Evolutionary conservation across 1,284 basidiomycete genomes (phyloP).

Genomic region (Cryptococcus floricola): DNA sequence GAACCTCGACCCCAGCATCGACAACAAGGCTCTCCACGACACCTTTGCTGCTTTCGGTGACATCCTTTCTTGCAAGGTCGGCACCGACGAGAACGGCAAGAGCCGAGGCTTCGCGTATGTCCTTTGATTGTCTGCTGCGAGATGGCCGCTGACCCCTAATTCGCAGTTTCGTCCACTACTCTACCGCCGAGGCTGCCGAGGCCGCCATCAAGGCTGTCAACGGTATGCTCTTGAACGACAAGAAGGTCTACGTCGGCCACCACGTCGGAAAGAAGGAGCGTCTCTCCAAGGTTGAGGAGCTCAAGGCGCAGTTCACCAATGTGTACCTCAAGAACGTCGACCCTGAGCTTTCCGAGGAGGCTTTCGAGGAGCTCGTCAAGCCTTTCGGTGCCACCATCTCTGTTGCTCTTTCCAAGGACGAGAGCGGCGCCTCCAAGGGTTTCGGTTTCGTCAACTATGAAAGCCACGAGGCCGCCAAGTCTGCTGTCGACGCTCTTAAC

Average conservation of each 20-base stretch:
- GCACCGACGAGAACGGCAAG: conserved; percentile 84
- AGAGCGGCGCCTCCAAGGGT: conserved; percentile 81
- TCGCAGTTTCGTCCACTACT: conserved; percentile 89
- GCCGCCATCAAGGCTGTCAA: conserved; percentile 98
- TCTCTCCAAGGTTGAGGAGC: conserved; percentile 96
- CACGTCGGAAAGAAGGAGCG: conserved; percentile 98
- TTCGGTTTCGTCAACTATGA: conserved; percentile 99
- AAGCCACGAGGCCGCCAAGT: conserved; percentile 83
- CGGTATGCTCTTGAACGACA: conserved; percentile 98
- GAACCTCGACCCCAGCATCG: conserved; percentile 96
- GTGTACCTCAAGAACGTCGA: conserved; percentile 98
- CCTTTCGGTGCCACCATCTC: conserved; percentile 85
- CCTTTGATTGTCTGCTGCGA: not conserved
- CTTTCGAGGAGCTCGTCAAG: conserved; percentile 80
- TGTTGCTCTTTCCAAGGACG: conserved; percentile 73
- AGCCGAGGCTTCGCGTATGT: conserved; percentile 79
- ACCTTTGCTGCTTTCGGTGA: conserved; percentile 99
- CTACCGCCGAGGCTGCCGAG: conserved; percentile 94
- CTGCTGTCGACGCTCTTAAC: conserved; percentile 85
- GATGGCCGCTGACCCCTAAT: not conserved
- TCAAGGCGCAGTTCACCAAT: conserved; percentile 95
- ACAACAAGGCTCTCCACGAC: conserved; percentile 99
- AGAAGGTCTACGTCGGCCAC: conserved; percentile 97
- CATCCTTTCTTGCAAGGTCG: conserved; percentile 99
- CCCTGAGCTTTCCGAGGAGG: conserved; percentile 72